phyloP scores from a whole-genome alignment of 805 yeast genomes.

The Candida ponderosae region DNA sequence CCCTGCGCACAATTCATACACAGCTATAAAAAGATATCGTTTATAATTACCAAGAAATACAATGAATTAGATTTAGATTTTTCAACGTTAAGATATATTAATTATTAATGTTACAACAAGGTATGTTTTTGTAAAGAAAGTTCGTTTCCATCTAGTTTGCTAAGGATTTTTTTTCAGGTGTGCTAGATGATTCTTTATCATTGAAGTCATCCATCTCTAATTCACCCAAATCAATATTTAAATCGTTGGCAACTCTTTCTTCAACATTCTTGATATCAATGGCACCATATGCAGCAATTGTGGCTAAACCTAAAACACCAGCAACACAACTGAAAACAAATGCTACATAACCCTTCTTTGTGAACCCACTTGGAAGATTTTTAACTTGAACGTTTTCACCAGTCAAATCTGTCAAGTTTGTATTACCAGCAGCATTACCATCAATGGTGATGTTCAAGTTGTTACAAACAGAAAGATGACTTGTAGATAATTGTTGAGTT shows the following conservation, averaged over 20 bases:
- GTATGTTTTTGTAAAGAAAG: too few relatives aligned
- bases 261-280: slow-evolving; percentile 71
- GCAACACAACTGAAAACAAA: slow-evolving; percentile 83
- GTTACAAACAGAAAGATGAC: slow-evolving; percentile 54
- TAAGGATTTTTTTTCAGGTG: too few relatives aligned
- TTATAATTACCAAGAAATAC: too few relatives aligned
- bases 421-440: slow-evolving; percentile 92
- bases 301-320: slow-evolving; percentile 73
- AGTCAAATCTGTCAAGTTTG: slow-evolving; percentile 53
- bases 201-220: not conserved
- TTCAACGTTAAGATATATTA: too few relatives aligned
- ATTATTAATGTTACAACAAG: too few relatives aligned
- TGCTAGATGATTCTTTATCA: too few relatives aligned
- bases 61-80: too few relatives aligned
- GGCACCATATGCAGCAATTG: slow-evolving; percentile 79
- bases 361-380: slow-evolving; percentile 79
- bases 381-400: slow-evolving; percentile 69
- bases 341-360: slow-evolving; percentile 92
- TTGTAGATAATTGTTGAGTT: slow-evolving; percentile 52
- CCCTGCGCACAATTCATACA: too few relatives aligned
- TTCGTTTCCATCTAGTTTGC: too few relatives aligned
- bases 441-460: slow-evolving; percentile 39
- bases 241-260: slow-evolving; percentile 37
- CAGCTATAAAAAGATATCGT: too few relatives aligned
- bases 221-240: not conserved